Base-by-base conservation (phyloP, 352 stramenopile genomes). In the Pythium aristosporum region DNA sequence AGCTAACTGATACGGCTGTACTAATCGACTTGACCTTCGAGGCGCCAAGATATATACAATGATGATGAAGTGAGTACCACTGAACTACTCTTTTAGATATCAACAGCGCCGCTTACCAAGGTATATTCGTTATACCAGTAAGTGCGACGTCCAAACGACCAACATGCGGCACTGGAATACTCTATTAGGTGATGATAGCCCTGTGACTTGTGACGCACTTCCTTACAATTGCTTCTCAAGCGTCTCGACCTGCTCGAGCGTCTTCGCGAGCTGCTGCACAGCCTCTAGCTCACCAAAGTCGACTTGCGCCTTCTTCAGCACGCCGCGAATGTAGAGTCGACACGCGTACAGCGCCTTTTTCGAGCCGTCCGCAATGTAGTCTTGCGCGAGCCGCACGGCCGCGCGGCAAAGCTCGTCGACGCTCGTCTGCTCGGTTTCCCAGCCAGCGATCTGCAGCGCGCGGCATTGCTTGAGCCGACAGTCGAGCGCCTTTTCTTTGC, bases 331-430 rank as follows among this genome's bases (percentile, higher is more conserved):
- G 71, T 92, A 91, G 42, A 94, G 66, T 10, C 79, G 78, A 42
- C 82, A 91, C 25, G 82, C 82, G 65, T 91, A 91, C 7, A 92
- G 68, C 37, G 83, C 72, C 72, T 91, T 89, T 70, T 92, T 90
- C n/a, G 83, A 82, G 48, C 79, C 82, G 30, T 91, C 78, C 0
- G 71, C 58, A 11, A 91, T 63, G 71, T 92, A 92, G 58, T 88
- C 80, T 57, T 85, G 49, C 5, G 85, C 55, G 57, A 94, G 69
- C 11, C 76, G 74, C 65, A 72, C 73, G 10, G 80, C 81, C 1
- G 80, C 81, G 10, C 57, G 49, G 61, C 83, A 91, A 18, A 94
- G 69, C 51, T 83, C 75, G 20, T 86, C 71, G 51, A 92, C 80
- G 25, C 69, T 74, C 2, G 66, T 41, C 66, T 85, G 53, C 30